These are phyloP conservation scores for Fraxinus latifolia DNA, from an alignment of 305 asterid species.

Conservation along the genomic window DNA sequence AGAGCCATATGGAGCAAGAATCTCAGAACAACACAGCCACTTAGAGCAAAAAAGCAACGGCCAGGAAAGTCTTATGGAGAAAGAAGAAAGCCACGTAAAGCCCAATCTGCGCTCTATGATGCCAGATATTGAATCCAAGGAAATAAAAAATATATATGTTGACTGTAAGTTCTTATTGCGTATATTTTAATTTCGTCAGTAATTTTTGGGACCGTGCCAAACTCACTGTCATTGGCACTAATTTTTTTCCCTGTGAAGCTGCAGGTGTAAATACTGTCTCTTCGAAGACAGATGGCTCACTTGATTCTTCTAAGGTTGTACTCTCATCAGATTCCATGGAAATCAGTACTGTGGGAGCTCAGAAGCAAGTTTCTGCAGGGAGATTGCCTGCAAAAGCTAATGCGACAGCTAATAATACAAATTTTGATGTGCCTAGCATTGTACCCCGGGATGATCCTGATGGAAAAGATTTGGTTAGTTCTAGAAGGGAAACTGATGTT, in stretches of 20 bases:
- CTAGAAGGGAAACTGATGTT: slow-evolving; percentile 61
- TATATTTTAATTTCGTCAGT: not conserved
- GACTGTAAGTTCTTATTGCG: slow-evolving; percentile 64
- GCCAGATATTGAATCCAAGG: slow-evolving; percentile 78
- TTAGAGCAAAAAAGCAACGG: slow-evolving; percentile 40
- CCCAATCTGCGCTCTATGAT: slow-evolving; percentile 46
- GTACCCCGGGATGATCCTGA: slow-evolving; percentile 65
- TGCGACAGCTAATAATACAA: slow-evolving; percentile 40
- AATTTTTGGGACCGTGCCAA: not conserved
- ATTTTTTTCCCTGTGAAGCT: slow-evolving; percentile 37
- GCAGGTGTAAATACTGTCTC: slow-evolving; percentile 66
- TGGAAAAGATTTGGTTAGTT: slow-evolving; percentile 46
- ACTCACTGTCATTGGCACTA: not conserved
- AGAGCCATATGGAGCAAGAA: slow-evolving; percentile 60
- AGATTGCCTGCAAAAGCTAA: slow-evolving; percentile 49
- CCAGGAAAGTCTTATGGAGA: slow-evolving; percentile 44
- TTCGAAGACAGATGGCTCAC: slow-evolving; percentile 41
- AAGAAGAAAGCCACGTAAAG: slow-evolving; percentile 56
- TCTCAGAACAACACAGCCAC: slow-evolving; percentile 38
- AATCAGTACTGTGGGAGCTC: slow-evolving; percentile 38
- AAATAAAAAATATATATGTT: slow-evolving; percentile 85
- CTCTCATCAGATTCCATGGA: slow-evolving; percentile 52
- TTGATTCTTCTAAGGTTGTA: slow-evolving; percentile 46
- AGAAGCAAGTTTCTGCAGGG: slow-evolving; percentile 52
- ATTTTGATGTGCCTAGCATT: slow-evolving; percentile 58